Evolutionary conservation across 768 basidiomycete genomes (phyloP).

Genomic region (Termitomyces sp.): DNA sequence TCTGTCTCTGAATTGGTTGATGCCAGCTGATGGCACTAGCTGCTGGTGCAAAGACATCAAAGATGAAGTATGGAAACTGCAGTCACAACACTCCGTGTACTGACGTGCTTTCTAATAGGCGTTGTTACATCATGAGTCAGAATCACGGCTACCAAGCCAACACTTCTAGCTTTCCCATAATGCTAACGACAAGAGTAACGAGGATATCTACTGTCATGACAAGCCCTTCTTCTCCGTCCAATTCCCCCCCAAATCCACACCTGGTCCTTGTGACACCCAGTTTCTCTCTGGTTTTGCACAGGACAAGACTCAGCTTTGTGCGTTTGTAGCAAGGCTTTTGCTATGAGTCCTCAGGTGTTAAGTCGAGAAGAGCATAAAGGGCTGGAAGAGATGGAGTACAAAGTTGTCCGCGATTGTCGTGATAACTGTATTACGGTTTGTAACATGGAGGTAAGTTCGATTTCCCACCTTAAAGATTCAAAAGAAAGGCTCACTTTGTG

Average conservation of each 20-base stretch:
- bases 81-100: constrained; percentile 99
- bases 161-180: constrained; percentile 80
- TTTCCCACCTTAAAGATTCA: neutral
- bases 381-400: constrained; percentile 99
- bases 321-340: constrained; percentile 93
- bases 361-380: constrained; percentile 99
- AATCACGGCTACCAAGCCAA: constrained; percentile 99
- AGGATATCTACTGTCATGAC: constrained; percentile 90
- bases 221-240: constrained; percentile 99
- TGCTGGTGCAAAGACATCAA: constrained; percentile 88
- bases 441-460: constrained; percentile 93
- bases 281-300: constrained; percentile 98
- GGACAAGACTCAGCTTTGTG: constrained; percentile 79
- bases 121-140: constrained; percentile 99
- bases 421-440: constrained; percentile 99
- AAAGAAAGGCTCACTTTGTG: neutral
- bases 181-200: constrained; percentile 96
- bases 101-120: constrained; percentile 82
- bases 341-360: constrained; percentile 96
- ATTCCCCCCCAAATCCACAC: constrained; percentile 97
- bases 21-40: constrained; percentile 96
- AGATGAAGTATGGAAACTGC: constrained; percentile 99
- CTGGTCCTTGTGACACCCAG: constrained; percentile 96
- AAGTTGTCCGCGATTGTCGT: constrained; percentile 95
- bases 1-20: constrained; percentile 96